These are phyloP conservation scores for Chlorella ohadii DNA, from an alignment of 139 green algal species.

Conservation along the genomic window DNA sequence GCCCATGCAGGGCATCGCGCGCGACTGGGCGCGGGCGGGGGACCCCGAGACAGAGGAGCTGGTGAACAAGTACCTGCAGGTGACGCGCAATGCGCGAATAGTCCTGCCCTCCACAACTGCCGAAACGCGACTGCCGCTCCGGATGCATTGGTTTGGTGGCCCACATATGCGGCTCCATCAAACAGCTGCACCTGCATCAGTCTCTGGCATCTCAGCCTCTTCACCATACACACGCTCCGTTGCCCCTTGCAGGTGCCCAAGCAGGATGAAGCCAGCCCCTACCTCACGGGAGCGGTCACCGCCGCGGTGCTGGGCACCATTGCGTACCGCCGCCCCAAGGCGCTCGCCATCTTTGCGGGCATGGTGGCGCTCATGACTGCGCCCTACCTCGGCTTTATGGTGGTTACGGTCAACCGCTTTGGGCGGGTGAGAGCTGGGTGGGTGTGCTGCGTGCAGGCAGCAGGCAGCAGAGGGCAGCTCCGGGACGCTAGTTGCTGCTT, in stretches of 20 bases:
- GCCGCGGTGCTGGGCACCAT: slow-evolving; percentile 31
- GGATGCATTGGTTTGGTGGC: too few relatives aligned
- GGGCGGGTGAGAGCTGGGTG: not conserved
- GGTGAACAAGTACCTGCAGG: slow-evolving; percentile 22
- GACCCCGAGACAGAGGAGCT: not conserved
- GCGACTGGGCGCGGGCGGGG: not conserved
- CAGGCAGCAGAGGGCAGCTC: too few relatives aligned
- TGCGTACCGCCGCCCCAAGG: slow-evolving; percentile 27
- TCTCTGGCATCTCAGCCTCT: too few relatives aligned
- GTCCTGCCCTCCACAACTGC: too few relatives aligned
- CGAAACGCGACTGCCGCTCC: too few relatives aligned
- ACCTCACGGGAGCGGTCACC: not conserved
- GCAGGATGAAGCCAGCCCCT: not conserved
- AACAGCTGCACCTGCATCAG: not conserved
- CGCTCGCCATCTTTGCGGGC: slow-evolving; percentile 27
- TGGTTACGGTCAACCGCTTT: slow-evolving; percentile 31
- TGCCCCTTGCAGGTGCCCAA: not conserved
- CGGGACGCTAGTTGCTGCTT: too few relatives aligned
- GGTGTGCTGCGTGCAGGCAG: not conserved
- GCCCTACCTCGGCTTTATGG: slow-evolving; percentile 30
- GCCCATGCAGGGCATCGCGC: slow-evolving; percentile 14
- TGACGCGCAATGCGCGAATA: too few relatives aligned
- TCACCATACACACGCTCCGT: too few relatives aligned
- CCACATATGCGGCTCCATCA: too few relatives aligned
- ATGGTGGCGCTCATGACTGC: slow-evolving; percentile 8